Evolutionary conservation across 2,329 filamentous ascomycete genomes (phyloP), one percentile per base, ranked within the genome.

Genomic region (Neonectria magnoliae): DNA sequence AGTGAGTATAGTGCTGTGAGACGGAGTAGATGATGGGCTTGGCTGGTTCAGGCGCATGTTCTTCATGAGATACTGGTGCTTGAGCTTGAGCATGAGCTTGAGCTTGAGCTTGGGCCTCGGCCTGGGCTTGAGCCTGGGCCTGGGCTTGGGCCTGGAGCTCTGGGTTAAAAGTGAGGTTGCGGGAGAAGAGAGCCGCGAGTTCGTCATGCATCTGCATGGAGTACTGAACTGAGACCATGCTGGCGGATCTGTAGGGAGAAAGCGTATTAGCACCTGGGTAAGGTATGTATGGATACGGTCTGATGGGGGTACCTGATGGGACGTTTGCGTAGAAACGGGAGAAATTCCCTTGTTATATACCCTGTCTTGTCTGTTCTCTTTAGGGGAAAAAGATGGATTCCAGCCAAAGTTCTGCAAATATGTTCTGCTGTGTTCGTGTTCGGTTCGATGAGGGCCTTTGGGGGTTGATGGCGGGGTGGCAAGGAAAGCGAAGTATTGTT

Each of bases 1-100:
- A 93, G 76, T 94, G 93, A 68, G 91, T 91, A 78, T 97, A 97
- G 78, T 97, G 93, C 75, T 93, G 90, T 10, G 92, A 92, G 71
- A 92, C 88, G 63, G 86, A 90, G 81, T 96, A 97, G 67, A 87
- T 83, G 67, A 93, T 90, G 52, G 80, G 82, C 61, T 80, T 78
- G 48, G 74, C 67, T 33, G 76, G 73, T 57, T 72, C 75, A 60
- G 78, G 78, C 62, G 75, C 78, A 58, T 64, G 76, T 33, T 72
- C 67, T 41, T 76, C 66, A 60, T 75, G 74, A 16, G 57, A 64
- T 20, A 61, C 70, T 47, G 70, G 62, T 11, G 60, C 60, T 2
- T 68, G 56, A 8, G 64, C 61, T 11, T 51, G 47, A 11, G 47
- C 27, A 13, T 50, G 27, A n/a, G 47, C 47, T 10, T 51, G 16